Evolutionary conservation across 352 stramenopile species (phyloP), one percentile per base, ranked within the genome.

Genomic region (Phytopythium chamaehyphon): DNA sequence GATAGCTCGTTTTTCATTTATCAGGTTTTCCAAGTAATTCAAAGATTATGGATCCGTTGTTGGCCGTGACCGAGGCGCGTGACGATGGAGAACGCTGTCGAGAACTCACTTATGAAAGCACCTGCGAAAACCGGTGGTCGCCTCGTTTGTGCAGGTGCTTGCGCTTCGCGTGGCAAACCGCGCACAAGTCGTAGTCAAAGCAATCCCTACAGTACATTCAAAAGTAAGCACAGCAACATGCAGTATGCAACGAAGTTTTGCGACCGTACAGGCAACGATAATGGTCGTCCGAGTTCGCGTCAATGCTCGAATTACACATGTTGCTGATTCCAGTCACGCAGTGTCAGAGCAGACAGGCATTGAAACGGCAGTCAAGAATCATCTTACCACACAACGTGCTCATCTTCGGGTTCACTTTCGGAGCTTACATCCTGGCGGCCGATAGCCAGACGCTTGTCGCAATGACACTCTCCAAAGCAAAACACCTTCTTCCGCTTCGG

Each of bases 101-200:
- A n/a, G n/a, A n/a, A n/a, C n/a, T n/a, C n/a, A 31, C 23, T 49
- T 23, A 49, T 4, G 2, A 26, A 5, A 49, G 43, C 15, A 61
- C 68, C 52, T 76, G 62, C 22, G 59, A 62, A 44, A 76, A 76
- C 5, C 47, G 59, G 58, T 76, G 67, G 54, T 51, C 66, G 46
- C 64, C 67, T 16, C 51, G 33, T 55, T 69, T 73, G 54, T 76
- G 67, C 46, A 59, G 66, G 28, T 57, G 55, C 57, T 53, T 69
- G 45, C 62, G 59, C 40, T 72, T 72, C 16, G 56, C 45, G 52
- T 68, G 78, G 62, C 78, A 90, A 45, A 58, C 45, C 16, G 60
- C 60, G 46, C 78, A 90, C 31, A 90, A 59, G 61, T 90, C 78
- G 37, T 83, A 90, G 64, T 90, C 73, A 36, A 87, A 90, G 62